phyloP scores from a whole-genome alignment of 2,329 filamentous ascomycete species.

The Claviceps sp. region DNA sequence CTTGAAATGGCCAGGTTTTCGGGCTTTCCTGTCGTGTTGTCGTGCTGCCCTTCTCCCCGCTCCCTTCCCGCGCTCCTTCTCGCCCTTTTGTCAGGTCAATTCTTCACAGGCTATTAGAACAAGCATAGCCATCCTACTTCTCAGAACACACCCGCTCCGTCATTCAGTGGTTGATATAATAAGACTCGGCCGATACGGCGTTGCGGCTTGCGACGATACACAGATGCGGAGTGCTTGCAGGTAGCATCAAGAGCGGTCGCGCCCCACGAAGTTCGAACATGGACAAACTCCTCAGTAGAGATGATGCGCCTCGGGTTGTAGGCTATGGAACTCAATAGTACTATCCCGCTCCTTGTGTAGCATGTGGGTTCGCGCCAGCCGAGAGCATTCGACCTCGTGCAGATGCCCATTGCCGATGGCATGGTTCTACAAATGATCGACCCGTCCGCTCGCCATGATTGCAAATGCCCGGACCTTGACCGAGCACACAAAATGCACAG shows the following conservation, averaged over 20 bases:
- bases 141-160: background rate
- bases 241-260: background rate
- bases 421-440: conserved; percentile 2
- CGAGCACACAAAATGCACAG: conserved; percentile 3
- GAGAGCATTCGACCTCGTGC: conserved; percentile 3
- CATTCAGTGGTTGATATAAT: background rate
- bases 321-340: background rate
- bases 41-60: background rate
- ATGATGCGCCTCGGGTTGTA: background rate
- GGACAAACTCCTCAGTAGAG: background rate
- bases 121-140: background rate
- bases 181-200: conserved; percentile 5
- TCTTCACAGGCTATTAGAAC: background rate
- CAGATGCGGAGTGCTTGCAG: conserved; percentile 1
- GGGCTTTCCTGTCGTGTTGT: background rate
- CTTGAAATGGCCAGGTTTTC: background rate
- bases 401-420: conserved; percentile 1
- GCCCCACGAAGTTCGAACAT: background rate
- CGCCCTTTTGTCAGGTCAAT: background rate
- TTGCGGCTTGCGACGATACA: conserved; percentile 4
- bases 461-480: conserved; percentile 3
- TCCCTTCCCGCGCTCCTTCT: background rate
- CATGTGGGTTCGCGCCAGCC: conserved; percentile 2
- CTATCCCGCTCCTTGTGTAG: background rate
- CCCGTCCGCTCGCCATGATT: background rate